Evolutionary conservation across 305 asterid species (phyloP).

Genomic region (Fraxinus albicans): DNA sequence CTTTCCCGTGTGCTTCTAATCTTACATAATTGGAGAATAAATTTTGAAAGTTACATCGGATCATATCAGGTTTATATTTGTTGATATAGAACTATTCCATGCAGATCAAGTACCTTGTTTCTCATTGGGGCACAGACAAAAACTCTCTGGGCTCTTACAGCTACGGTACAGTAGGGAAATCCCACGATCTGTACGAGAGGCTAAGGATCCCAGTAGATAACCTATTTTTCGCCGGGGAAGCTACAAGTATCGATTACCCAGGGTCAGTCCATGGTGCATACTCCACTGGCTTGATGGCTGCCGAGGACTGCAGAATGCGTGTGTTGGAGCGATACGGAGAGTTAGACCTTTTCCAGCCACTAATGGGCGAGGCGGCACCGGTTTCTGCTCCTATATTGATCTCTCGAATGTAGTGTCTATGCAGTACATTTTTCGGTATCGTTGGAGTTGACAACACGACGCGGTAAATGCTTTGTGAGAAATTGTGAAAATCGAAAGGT

Average conservation of each 20-base stretch:
- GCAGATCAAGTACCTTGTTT: slow-evolving; percentile 88
- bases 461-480: slow-evolving; percentile 43
- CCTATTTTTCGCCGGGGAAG: slow-evolving; percentile 94
- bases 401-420: slow-evolving; percentile 57
- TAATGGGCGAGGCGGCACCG: slow-evolving; percentile 69
- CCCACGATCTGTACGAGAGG: slow-evolving; percentile 86
- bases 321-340: slow-evolving; percentile 88
- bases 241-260: slow-evolving; percentile 79
- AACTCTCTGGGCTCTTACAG: slow-evolving; percentile 90
- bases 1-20: background rate
- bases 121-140: slow-evolving; percentile 86
- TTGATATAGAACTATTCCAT: no score
- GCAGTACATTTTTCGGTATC: background rate
- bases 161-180: slow-evolving; percentile 75
- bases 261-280: slow-evolving; percentile 97
- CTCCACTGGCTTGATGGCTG: slow-evolving; percentile 91
- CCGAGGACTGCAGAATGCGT: slow-evolving; percentile 97
- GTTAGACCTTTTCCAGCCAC: slow-evolving; percentile 77
- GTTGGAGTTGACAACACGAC: slow-evolving; percentile 4
- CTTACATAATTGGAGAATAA: background rate
- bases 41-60: background rate
- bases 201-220: slow-evolving; percentile 88
- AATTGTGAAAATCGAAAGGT: slow-evolving; percentile 34
- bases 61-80: background rate
- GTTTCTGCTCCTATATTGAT: slow-evolving; percentile 73